These are phyloP conservation scores for Blastobotrys muscicola DNA, from an alignment of 805 yeast genomes.

Conservation along the genomic window DNA sequence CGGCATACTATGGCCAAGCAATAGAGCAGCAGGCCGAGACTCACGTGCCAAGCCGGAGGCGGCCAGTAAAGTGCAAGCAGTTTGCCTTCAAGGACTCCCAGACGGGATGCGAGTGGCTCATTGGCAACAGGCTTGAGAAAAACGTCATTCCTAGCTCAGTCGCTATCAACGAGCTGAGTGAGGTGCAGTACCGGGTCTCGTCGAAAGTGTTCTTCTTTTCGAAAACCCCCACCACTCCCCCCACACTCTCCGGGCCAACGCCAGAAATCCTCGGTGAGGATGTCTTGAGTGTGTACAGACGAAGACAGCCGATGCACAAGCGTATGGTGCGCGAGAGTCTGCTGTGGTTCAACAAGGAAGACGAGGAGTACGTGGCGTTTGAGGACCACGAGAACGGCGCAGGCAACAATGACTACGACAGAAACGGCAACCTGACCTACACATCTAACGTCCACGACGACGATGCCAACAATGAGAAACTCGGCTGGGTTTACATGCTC, in stretches of 20 bases:
- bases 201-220: constrained; percentile 7
- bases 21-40: background rate
- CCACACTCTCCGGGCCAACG: background rate
- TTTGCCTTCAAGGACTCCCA: background rate
- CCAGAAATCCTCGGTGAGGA: background rate
- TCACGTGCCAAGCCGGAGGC: background rate
- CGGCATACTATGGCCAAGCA: constrained; percentile 2
- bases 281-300: constrained; percentile 8
- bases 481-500: constrained; percentile 17
- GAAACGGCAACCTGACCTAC: background rate
- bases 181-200: background rate
- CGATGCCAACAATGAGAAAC: constrained; percentile 14
- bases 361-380: background rate
- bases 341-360: constrained; percentile 1
- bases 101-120: constrained; percentile 5
- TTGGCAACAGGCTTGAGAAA: constrained; percentile 7
- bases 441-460: constrained; percentile 8
- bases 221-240: constrained; percentile 1
- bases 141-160: background rate
- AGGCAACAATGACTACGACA: background rate
- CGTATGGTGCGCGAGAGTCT: constrained; percentile 7
- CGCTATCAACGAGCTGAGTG: background rate
- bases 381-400: constrained; percentile 1
- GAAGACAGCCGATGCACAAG: constrained; percentile 10
- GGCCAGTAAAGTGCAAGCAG: constrained; percentile 1